These are phyloP conservation scores for Nakazawaea laoshanensis DNA, from an alignment of 805 yeast species.

Conservation along the genomic window DNA sequence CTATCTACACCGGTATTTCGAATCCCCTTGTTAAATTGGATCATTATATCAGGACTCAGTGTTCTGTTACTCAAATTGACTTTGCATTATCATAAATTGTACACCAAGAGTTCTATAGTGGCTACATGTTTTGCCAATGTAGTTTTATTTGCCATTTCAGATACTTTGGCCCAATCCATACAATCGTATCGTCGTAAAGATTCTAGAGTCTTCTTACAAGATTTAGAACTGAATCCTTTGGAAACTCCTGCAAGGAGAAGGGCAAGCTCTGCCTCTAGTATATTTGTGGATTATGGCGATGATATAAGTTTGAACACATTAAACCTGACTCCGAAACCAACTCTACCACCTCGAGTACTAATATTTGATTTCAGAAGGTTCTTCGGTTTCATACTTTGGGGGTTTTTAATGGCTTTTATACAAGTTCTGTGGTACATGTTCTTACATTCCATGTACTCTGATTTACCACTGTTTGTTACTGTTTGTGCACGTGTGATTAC, in stretches of 20 bases:
- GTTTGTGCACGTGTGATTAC: conserved; percentile 81
- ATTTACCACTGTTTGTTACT: conserved; percentile 76
- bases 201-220: too few species aligned
- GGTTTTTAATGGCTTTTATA: conserved; percentile 69
- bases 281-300: conserved; percentile 27
- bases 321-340: conserved; percentile 4
- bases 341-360: neutral
- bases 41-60: conserved; percentile 41
- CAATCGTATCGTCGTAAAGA: conserved; percentile 18
- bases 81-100: conserved; percentile 49
- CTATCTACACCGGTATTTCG: conserved; percentile 13
- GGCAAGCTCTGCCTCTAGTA: conserved; percentile 6
- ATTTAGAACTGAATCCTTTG: too few species aligned
- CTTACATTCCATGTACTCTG: conserved; percentile 67
- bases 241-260: neutral
- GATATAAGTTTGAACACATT: conserved; percentile 2
- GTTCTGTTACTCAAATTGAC: conserved; percentile 43
- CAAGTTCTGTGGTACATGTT: conserved; percentile 88
- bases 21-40: conserved; percentile 50
- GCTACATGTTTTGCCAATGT: conserved; percentile 78
- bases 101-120: conserved; percentile 56
- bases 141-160: conserved; percentile 84
- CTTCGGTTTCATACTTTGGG: conserved; percentile 81
- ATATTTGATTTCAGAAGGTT: conserved; percentile 60
- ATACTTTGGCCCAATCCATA: conserved; percentile 77